phyloP scores from a whole-genome alignment of 129 eudicot species.

The Calendula officinalis region DNA sequence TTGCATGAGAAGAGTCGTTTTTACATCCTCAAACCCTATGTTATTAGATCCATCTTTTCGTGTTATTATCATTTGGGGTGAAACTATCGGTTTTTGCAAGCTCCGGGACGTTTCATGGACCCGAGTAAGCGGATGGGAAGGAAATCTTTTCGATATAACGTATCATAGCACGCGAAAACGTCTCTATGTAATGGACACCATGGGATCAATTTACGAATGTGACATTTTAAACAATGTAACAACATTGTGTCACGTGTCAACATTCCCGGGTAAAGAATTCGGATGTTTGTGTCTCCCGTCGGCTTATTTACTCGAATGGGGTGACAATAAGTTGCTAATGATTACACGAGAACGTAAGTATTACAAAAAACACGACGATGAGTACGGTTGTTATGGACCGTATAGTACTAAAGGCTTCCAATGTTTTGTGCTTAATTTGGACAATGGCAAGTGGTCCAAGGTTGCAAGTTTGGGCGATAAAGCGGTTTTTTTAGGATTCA shows the following conservation, averaged over 20 bases:
- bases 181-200: constrained; percentile 13
- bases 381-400: constrained; percentile 15
- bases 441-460: constrained; percentile 26
- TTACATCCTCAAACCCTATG: constrained; percentile 22
- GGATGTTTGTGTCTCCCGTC: constrained; percentile 9
- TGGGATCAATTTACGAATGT: constrained; percentile 24
- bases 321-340: constrained; percentile 19
- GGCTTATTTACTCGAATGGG: constrained; percentile 32
- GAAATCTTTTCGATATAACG: constrained; percentile 9
- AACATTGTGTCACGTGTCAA: not conserved
- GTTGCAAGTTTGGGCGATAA: constrained; percentile 21
- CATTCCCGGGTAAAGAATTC: constrained; percentile 14
- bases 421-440: constrained; percentile 21
- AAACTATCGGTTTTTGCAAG: constrained; percentile 26
- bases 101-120: constrained; percentile 24
- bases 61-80: constrained; percentile 29
- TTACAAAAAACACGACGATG: constrained; percentile 12
- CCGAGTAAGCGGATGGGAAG: constrained; percentile 18
- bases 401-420: constrained; percentile 20
- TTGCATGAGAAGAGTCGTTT: constrained; percentile 11
- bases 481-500: constrained; percentile 25
- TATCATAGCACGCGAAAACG: constrained; percentile 20
- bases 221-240: constrained; percentile 6
- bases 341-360: constrained; percentile 23
- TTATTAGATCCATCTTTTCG: constrained; percentile 18